Evolutionary conservation across 768 basidiomycete genomes (phyloP).

Genomic region (Rhizopogon vulgaris): DNA sequence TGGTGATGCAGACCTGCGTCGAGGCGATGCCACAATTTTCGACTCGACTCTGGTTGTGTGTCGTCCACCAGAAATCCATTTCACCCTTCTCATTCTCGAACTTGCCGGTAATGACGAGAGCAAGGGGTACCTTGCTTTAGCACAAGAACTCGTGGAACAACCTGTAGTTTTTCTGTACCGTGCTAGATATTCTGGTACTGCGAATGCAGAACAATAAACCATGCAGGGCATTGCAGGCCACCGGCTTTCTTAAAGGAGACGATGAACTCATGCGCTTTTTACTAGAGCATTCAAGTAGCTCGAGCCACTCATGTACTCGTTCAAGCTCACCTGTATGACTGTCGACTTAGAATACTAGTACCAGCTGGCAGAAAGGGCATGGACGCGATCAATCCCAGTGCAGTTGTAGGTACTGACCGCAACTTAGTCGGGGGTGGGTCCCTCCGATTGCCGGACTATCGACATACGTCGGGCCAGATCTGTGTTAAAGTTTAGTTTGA

Average conservation of each 20-base stretch:
- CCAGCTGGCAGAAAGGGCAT: too few relatives aligned
- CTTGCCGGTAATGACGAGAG: conserved; percentile 28
- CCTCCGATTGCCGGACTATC: too few relatives aligned
- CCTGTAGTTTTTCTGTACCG: conserved; percentile 23
- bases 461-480: too few relatives aligned
- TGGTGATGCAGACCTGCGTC: conserved; percentile 27
- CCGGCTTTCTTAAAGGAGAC: conserved; percentile 22
- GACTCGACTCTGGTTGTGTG: conserved; percentile 17
- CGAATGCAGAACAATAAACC: conserved; percentile 32
- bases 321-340: conserved; percentile 13
- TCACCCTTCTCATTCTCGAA: conserved; percentile 26
- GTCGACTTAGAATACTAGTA: not conserved
- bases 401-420: too few relatives aligned
- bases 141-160: conserved; percentile 29
- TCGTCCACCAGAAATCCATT: conserved; percentile 31
- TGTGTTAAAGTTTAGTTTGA: too few relatives aligned
- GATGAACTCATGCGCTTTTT: conserved; percentile 27
- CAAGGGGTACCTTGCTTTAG: conserved; percentile 25
- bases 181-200: conserved; percentile 22
- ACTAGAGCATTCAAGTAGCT: conserved; percentile 20
- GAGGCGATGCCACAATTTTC: conserved; percentile 13
- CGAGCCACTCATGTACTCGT: conserved; percentile 21
- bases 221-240: conserved; percentile 34
- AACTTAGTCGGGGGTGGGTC: too few relatives aligned
- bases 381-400: too few relatives aligned